These are phyloP conservation scores for Fusarium heterosporum DNA, from an alignment of 2,329 filamentous ascomycete species.

Conservation along the genomic window DNA sequence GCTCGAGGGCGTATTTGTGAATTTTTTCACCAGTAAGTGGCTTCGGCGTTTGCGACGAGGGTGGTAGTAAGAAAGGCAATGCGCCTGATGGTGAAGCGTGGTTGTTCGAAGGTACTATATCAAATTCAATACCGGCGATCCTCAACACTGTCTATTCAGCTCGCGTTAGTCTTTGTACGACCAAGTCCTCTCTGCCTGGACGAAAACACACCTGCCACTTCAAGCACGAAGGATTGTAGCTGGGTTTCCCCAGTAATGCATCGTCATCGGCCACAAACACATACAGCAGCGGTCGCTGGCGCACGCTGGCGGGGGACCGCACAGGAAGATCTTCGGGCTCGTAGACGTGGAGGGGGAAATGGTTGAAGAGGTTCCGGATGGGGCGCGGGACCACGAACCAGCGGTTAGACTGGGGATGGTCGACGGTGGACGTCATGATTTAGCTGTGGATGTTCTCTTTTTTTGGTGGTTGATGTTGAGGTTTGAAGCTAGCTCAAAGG, in stretches of 20 bases:
- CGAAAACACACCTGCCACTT: slow-evolving; percentile 85
- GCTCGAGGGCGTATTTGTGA: slow-evolving; percentile 73
- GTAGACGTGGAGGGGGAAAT: slow-evolving; percentile 83
- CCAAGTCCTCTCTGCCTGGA: neutral
- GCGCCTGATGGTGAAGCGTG: slow-evolving; percentile 90
- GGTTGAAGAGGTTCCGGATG: slow-evolving; percentile 85
- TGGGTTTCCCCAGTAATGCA: slow-evolving; percentile 71
- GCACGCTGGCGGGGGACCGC: slow-evolving; percentile 59
- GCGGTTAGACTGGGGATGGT: slow-evolving; percentile 38
- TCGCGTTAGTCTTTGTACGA: neutral
- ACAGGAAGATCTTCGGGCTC: slow-evolving; percentile 79
- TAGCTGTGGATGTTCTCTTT: neutral
- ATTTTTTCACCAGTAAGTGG: slow-evolving; percentile 67
- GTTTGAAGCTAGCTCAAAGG: slow-evolving; percentile 15
- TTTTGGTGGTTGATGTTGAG: slow-evolving; percentile 5
- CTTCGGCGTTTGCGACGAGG: slow-evolving; percentile 46
- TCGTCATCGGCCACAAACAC: slow-evolving; percentile 78
- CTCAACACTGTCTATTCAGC: slow-evolving; percentile 78
- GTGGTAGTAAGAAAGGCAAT: slow-evolving; percentile 86
- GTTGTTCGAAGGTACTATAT: slow-evolving; percentile 80
- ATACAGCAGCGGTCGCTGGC: slow-evolving; percentile 71
- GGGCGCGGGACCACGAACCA: slow-evolving; percentile 75
- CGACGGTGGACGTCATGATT: slow-evolving; percentile 36
- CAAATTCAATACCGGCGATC: slow-evolving; percentile 77
- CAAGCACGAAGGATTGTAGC: slow-evolving; percentile 91